Percentiles rank a stretch among this genome's conserved stretches.
Conservation (phyloP, 768 basidiomycete genomes). For the Naganishia randhawae region DNA sequence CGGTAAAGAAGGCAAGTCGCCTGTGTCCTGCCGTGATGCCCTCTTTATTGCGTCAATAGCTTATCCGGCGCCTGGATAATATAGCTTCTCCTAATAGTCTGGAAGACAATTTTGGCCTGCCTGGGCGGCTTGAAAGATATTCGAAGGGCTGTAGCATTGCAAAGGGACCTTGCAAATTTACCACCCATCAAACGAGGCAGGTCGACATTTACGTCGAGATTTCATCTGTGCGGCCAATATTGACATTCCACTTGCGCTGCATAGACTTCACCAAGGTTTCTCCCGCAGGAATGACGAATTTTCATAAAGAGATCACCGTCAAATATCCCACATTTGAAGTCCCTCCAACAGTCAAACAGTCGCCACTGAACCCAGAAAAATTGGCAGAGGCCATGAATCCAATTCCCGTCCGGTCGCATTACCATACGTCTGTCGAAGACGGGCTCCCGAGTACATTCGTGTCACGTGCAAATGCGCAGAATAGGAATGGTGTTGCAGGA, state of each 20-base stretch:
- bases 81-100: constrained; percentile 84
- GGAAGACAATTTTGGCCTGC: constrained; percentile 89
- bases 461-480: neutral
- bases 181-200: constrained; percentile 56
- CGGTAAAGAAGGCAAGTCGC: constrained; percentile 79
- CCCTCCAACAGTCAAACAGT: constrained; percentile 51
- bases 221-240: neutral
- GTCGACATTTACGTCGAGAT: constrained; percentile 43
- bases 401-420: constrained; percentile 88
- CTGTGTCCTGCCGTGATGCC: neutral
- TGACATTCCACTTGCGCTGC: constrained; percentile 31
- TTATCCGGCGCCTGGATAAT: neutral
- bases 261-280: constrained; percentile 77
- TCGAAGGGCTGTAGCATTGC: constrained; percentile 72
- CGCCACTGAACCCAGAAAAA: constrained; percentile 50
- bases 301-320: constrained; percentile 81
- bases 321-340: constrained; percentile 94
- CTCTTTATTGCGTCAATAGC: neutral
- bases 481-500: neutral
- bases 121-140: constrained; percentile 89
- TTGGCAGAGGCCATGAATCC: constrained; percentile 88
- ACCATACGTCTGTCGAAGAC: constrained; percentile 60
- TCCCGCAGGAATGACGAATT: constrained; percentile 82
- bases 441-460: constrained; percentile 28
- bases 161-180: constrained; percentile 78